These are phyloP conservation scores for Populus deltoides DNA, from an alignment of 345 rosid species.

Conservation along the genomic window DNA sequence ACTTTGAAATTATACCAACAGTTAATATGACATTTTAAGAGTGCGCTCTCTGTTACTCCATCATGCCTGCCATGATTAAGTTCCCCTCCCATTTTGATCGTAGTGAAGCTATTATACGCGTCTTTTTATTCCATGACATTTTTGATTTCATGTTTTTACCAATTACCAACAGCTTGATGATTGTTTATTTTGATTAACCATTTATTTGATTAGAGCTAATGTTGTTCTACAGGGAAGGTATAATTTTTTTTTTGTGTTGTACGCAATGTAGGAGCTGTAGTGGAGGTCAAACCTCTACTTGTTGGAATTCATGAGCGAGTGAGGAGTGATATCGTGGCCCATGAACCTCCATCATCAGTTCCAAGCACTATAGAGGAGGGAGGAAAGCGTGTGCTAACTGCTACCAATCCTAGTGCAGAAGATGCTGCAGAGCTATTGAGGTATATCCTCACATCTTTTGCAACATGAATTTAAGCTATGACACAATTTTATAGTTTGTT, in stretches of 20 bases:
- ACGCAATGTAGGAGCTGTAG: slow-evolving; percentile 51
- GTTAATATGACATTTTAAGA: no score
- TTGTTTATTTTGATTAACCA: not conserved
- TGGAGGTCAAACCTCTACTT: slow-evolving; percentile 83
- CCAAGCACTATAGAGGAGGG: slow-evolving; percentile 38
- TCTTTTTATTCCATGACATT: not conserved
- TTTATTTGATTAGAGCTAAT: not conserved
- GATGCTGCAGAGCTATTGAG: slow-evolving; percentile 90
- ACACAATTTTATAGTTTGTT: not conserved
- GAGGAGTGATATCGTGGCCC: slow-evolving; percentile 68
- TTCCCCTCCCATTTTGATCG: not conserved
- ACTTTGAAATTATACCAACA: not conserved
- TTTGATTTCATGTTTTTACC: not conserved
- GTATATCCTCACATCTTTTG: slow-evolving; percentile 26
- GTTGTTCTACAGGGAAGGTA: not conserved
- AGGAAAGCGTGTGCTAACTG: slow-evolving; percentile 57
- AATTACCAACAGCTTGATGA: not conserved
- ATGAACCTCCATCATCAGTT: slow-evolving; percentile 45
- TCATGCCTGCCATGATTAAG: not conserved
- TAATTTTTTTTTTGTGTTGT: not conserved
- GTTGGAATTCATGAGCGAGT: slow-evolving; percentile 87
- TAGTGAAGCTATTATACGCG: no score
- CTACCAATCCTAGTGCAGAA: slow-evolving; percentile 80
- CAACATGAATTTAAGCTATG: not conserved
- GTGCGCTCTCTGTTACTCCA: not conserved